Evolutionary conservation across 768 basidiomycete genomes (phyloP).

Genomic region (Lactarius indigo): DNA sequence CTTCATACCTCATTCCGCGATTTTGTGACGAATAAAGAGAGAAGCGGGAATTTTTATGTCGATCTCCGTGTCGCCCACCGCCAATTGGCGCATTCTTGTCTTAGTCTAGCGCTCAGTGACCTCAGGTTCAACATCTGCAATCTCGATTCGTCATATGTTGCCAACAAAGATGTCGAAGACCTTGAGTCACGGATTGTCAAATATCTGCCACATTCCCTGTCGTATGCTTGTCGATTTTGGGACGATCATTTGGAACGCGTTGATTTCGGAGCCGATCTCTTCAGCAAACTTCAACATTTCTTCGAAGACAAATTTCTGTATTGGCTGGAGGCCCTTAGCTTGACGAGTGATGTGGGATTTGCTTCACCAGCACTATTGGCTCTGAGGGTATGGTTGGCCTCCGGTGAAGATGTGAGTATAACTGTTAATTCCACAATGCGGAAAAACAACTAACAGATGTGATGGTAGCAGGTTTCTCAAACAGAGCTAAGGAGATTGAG

Average conservation of each 20-base stretch:
- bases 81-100: background rate
- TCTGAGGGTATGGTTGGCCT: background rate
- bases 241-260: background rate
- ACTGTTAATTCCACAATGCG: background rate
- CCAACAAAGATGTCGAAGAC: background rate
- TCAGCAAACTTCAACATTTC: background rate
- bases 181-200: background rate
- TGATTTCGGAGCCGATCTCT: background rate
- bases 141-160: background rate
- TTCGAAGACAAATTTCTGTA: background rate
- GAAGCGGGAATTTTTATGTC: background rate
- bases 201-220: background rate
- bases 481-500: background rate
- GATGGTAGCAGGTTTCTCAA: background rate
- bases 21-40: background rate
- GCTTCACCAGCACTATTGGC: background rate
- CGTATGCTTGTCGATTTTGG: conserved; percentile 8
- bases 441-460: background rate
- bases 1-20: background rate
- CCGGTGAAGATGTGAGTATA: background rate
- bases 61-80: background rate
- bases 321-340: background rate
- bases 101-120: background rate
- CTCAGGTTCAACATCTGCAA: conserved; percentile 4
- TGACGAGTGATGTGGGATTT: background rate